Base-by-base conservation (phyloP, 1,284 basidiomycete species). In the Lignosus rhinocerotis region DNA sequence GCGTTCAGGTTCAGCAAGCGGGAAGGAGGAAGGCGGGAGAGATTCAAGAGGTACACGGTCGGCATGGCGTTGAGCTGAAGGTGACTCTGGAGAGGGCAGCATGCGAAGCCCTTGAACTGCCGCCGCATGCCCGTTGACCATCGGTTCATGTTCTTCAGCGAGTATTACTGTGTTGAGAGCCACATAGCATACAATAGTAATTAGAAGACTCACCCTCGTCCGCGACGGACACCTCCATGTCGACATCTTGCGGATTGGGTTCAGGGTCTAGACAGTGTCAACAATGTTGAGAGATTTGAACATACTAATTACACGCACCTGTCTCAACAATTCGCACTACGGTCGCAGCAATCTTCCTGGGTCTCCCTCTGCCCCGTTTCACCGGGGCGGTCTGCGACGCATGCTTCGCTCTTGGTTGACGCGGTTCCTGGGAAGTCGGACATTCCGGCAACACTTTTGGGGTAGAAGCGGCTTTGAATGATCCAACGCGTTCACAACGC, bases 1-100 rank as follows among this genome's bases (percentile, higher is more conserved):
- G 5, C 59, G 59, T 17, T 57, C 42, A 1, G 55, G 59, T n/a
- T 49, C 48, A 1, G 21, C 48, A 10, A 46, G 41, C 8, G 56
- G 51, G 25, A 53, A 45, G 5, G 31, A 19, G 6, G 52, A 33
- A 6, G 51, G 42, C 17, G 51, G 42, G 21, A 53, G 12, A 9
- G 41, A 38, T 11, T 32, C 31, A n/a, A 45, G 48, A 38, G 47
- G 52, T 25, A 19, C 34, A 21, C 39, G 62, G 9, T 41, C 31
- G 5, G 50, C 31, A 38, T 51, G 42, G 3, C 50, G 48, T 5
- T 21, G 49, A 2, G 47, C 46, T 4, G 49, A 59, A 5, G 62
- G 62, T 1, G 62, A 57, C 10, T 30, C 31, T 1, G 62, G 59
- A 3, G 53, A 36, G 8, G 59, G 56, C 4, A 64, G 44, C 33